Evolutionary conservation across 768 basidiomycete genomes (phyloP).

Genomic region (Pulveroboletus sp.): DNA sequence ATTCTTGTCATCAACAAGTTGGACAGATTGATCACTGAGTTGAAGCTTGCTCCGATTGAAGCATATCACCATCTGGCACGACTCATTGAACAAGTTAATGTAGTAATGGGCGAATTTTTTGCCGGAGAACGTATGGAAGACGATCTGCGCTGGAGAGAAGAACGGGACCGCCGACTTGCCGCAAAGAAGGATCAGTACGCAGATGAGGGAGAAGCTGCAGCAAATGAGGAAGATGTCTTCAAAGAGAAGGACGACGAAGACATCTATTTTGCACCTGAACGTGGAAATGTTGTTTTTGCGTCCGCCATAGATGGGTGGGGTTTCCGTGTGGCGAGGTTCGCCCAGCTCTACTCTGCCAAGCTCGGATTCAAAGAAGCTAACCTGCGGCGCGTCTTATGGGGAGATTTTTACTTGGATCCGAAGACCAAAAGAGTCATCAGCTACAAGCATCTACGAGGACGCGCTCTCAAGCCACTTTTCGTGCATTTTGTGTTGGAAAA

Average conservation of each 20-base stretch:
- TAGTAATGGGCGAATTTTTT: constrained; percentile 96
- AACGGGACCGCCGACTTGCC: constrained; percentile 77
- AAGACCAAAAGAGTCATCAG: constrained; percentile 93
- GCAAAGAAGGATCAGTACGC: constrained; percentile 70
- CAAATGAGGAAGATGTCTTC: constrained; percentile 66
- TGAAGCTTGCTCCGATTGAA: constrained; percentile 86
- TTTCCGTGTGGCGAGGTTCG: constrained; percentile 91
- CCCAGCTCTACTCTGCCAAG: constrained; percentile 87
- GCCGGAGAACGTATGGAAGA: constrained; percentile 96
- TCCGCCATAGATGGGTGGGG: constrained; percentile 98
- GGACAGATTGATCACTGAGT: constrained; percentile 90
- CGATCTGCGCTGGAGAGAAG: constrained; percentile 91
- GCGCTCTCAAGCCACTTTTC: constrained; percentile 89
- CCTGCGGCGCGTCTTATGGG: constrained; percentile 88
- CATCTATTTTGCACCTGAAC: constrained; percentile 94
- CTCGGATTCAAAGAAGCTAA: constrained; percentile 88
- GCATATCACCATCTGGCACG: constrained; percentile 93
- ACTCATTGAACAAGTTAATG: constrained; percentile 95
- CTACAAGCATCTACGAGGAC: constrained; percentile 84
- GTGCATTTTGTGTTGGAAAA: constrained; percentile 98
- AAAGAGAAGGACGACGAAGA: constrained; percentile 97
- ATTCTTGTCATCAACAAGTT: constrained; percentile 97
- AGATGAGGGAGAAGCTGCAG: constrained; percentile 59
- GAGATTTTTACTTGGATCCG: constrained; percentile 95
- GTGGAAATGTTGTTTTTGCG: constrained; percentile 94